A percentile compares a stretch with the other conserved stretches of the same genome.
Evolutionary conservation across 768 basidiomycete genomes (phyloP).

Genomic region (Mycena galericulata): DNA sequence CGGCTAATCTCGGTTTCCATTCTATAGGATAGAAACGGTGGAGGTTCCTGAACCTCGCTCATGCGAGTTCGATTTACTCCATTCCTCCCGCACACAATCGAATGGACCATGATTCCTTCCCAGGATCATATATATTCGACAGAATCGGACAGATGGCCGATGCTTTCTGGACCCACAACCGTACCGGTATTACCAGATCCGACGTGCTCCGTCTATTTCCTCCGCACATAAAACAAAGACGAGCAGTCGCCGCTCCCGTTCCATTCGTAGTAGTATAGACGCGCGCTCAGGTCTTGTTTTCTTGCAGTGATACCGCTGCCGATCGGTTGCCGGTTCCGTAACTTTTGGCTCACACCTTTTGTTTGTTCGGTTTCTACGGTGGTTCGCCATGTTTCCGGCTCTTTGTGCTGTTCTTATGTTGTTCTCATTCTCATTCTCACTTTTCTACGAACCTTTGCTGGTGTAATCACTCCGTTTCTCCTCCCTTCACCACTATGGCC

Average conservation of each 20-base stretch:
- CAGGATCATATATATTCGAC: constrained; percentile 6
- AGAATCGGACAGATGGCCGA: constrained; percentile 21
- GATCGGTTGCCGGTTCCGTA: constrained; percentile 3
- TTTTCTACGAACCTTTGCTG: not conserved
- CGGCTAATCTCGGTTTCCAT: no score
- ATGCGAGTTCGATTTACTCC: no score
- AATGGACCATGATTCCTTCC: not conserved
- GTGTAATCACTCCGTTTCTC: not conserved
- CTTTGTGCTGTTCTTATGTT: constrained; percentile 2
- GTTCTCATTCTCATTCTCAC: not conserved
- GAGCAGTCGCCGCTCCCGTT: not conserved
- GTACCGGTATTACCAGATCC: constrained; percentile 17
- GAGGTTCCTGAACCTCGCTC: not conserved
- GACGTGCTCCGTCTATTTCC: not conserved
- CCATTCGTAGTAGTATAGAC: not conserved
- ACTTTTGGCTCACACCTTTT: constrained; percentile 8
- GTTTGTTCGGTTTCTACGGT: not conserved
- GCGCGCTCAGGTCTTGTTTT: constrained; percentile 1
- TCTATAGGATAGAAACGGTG: no score
- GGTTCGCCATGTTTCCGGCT: not conserved
- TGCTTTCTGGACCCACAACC: constrained; percentile 18
- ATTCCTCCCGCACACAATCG: not conserved
- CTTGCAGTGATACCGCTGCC: not conserved
- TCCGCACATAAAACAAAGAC: not conserved
- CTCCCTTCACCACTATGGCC: constrained; percentile 8